Evolutionary conservation across 2,329 filamentous ascomycete species (phyloP).

Genomic region (Talaromyces sp.): DNA sequence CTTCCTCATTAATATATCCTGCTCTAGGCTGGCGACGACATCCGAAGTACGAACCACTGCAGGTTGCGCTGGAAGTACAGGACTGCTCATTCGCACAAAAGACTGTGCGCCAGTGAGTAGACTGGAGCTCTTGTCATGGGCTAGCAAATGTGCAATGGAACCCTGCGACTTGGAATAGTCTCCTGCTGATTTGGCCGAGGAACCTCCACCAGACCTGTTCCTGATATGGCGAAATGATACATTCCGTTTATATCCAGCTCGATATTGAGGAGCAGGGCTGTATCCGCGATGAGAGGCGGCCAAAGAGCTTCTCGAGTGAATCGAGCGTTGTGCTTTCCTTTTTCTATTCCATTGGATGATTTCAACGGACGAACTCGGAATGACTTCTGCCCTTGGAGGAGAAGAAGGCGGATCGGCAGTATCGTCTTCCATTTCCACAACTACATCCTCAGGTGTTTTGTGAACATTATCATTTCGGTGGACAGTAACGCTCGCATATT

Average conservation of each 20-base stretch:
- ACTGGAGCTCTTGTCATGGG: conserved; percentile 24
- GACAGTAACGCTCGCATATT: conserved; percentile 64
- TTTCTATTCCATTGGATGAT: conserved; percentile 29
- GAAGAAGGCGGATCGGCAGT: conserved; percentile 8
- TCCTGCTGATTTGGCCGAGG: conserved; percentile 22
- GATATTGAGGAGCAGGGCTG: conserved; percentile 32
- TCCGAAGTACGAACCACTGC: conserved; percentile 31
- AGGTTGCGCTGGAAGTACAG: conserved; percentile 38
- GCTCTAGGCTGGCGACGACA: conserved; percentile 21
- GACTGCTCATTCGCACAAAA: conserved; percentile 19
- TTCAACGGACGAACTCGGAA: conserved; percentile 27
- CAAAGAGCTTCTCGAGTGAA: conserved; percentile 45
- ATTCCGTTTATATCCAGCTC: conserved; percentile 54
- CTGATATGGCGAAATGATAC: conserved; percentile 59
- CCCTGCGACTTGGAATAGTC: conserved; percentile 23
- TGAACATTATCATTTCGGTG: conserved; percentile 46
- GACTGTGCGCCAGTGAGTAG: conserved; percentile 6
- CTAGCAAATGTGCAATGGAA: conserved; percentile 19
- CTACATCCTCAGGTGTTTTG: conserved; percentile 16
- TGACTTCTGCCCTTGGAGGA: conserved; percentile 9
- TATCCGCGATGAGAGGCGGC: conserved; percentile 41
- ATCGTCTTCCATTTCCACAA: conserved; percentile 5
- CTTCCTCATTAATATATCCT: conserved; percentile 37
- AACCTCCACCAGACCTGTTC: conserved; percentile 30
- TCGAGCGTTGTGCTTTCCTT: conserved; percentile 33